A percentile compares a stretch with the other conserved stretches of the same genome.
Evolutionary conservation across 2,329 filamentous ascomycete genomes (phyloP).

Genomic region (Fusarium sp.): DNA sequence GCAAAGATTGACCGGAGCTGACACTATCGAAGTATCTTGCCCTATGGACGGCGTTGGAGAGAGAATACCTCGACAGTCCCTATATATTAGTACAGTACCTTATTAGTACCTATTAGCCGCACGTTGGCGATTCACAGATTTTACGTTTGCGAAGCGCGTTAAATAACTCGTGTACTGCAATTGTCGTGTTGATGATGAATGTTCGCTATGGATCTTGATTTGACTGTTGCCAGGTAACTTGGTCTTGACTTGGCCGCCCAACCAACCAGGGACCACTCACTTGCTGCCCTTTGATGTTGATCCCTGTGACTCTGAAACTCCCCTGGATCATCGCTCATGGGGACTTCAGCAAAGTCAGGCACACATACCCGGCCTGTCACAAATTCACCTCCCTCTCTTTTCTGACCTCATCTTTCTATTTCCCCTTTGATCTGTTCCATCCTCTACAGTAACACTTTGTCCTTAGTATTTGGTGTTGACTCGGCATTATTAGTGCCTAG

Average conservation of each 20-base stretch:
- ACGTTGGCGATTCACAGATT: constrained; percentile 11
- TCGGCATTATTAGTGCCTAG: constrained; percentile 9
- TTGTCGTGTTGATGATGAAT: constrained; percentile 9
- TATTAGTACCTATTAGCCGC: not conserved
- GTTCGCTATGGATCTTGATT: constrained; percentile 9
- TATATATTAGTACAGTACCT: not conserved
- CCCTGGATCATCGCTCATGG: constrained; percentile 38
- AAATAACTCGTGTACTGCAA: constrained; percentile 1
- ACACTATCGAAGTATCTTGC: constrained; percentile 12
- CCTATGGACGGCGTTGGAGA: not conserved
- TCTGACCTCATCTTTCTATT: constrained; percentile 24
- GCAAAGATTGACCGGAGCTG: not conserved
- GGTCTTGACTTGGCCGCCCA: not conserved
- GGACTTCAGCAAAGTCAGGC: constrained; percentile 4
- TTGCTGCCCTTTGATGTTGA: constrained; percentile 37
- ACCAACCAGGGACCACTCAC: constrained; percentile 20
- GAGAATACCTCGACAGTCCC: constrained; percentile 4
- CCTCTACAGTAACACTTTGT: constrained; percentile 3
- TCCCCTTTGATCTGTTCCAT: constrained; percentile 4
- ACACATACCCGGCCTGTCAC: constrained; percentile 10
- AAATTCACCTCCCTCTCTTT: constrained; percentile 10
- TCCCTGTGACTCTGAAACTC: constrained; percentile 45
- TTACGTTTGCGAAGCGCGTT: constrained; percentile 12
- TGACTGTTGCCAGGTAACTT: constrained; percentile 16
- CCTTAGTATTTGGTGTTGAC: not conserved